These are phyloP conservation scores for Dryas alaskensis DNA, from an alignment of 306 rosid species.

Conservation along the genomic window DNA sequence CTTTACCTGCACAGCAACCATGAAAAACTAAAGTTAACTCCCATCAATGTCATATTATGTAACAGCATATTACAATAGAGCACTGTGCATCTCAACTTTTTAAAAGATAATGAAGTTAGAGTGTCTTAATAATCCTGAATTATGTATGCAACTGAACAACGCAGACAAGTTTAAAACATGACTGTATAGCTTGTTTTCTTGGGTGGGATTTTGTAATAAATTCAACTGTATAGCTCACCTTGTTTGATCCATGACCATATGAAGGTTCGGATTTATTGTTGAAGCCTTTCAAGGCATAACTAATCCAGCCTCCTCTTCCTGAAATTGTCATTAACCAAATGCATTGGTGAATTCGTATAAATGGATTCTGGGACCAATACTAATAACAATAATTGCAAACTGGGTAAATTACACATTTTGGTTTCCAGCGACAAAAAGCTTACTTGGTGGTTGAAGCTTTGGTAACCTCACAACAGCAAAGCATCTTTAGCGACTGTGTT, in stretches of 20 bases:
- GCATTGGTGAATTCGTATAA: background rate
- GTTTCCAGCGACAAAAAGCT: slow-evolving; percentile 21
- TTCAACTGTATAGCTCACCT: slow-evolving; percentile 46
- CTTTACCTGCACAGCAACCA: slow-evolving; percentile 62
- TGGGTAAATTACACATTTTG: background rate
- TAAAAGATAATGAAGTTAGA: background rate
- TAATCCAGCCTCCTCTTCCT: slow-evolving; percentile 88
- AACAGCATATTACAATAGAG: background rate
- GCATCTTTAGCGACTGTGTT: slow-evolving; percentile 36
- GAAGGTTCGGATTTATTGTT: slow-evolving; percentile 77
- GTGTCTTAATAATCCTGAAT: background rate
- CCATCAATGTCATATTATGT: background rate
- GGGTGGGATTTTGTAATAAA: background rate
- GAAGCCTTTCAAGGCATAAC: slow-evolving; percentile 65
- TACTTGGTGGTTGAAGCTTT: slow-evolving; percentile 54
- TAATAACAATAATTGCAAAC: background rate
- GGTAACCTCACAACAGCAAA: slow-evolving; percentile 51
- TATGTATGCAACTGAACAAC: background rate
- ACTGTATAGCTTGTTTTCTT: background rate
- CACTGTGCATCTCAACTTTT: background rate
- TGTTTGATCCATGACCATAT: slow-evolving; percentile 92
- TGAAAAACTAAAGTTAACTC: background rate
- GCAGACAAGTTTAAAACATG: background rate
- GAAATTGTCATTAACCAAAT: slow-evolving; percentile 19
- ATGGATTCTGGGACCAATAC: background rate